Evolutionary conservation across 1,139 yeast species (phyloP), one percentile per base, ranked within the genome.

Genomic region (Blastobotrys niveus): DNA sequence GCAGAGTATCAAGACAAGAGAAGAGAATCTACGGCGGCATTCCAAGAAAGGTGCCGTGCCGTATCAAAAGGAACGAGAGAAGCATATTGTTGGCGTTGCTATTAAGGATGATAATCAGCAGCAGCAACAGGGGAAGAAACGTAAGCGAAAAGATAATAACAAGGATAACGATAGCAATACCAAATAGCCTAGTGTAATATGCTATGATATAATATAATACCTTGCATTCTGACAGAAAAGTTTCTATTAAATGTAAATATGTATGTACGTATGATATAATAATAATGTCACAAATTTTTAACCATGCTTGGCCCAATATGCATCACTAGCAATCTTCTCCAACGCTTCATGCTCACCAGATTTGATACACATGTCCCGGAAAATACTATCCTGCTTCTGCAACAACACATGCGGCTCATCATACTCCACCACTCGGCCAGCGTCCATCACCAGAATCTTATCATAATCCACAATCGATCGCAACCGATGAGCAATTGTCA

Each of bases 401-500:
- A 91, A 74, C 57, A 89, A 73, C 2, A 74, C 77, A 61, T 83
- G 82, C 5, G 98, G 97, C 57, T 82, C 81, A 48, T 86, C 96
- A 60, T 79, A 89, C 61, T 89, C 97, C 38, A 80, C 82, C n/a
- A 87, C 91, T 58, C 76, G 76, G 57, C 97, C 98, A 5, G 87
- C 88, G 65, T 88, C 96, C 81, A 89, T 79, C n/a, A 91, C 96
- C 58, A 89, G 72, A 53, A 91, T 88, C 67, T 80, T 84, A 61
- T 91, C 97, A 60, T 89, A 89, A 65, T 91, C 97, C 50, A 85
- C 83, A 58, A 91, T 89, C 0, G 96, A 85, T 62, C 95, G 78
- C 59, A 91, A 73, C 69, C 98, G 79, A 64, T 91, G 98, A 5
- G 98, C 98, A 69, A 91, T 89, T 3, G 97, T 89, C 57, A 91